These are phyloP conservation scores for Populus hybrid DNA, from an alignment of 441 rosid species.

Conservation along the genomic window DNA sequence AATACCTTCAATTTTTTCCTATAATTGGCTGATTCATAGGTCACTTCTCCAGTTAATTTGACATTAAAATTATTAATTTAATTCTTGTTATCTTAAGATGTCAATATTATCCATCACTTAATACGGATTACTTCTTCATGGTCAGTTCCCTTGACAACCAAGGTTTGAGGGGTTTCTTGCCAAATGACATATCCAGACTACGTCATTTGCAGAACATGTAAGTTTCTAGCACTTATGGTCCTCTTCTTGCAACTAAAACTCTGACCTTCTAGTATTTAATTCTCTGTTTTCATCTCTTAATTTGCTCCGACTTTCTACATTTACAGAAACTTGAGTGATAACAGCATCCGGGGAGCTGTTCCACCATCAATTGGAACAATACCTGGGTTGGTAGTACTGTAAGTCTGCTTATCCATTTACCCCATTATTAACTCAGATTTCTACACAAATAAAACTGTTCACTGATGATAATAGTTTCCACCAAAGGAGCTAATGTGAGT, in stretches of 20 bases:
- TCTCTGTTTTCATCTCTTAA: background rate
- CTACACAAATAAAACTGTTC: background rate
- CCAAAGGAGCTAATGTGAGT: background rate
- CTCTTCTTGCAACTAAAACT: slow-evolving; percentile 1
- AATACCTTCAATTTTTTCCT: background rate
- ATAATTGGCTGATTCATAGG: background rate
- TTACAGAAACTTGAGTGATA: slow-evolving; percentile 85
- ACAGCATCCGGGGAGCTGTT: slow-evolving; percentile 72
- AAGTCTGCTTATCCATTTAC: slow-evolving; percentile 38
- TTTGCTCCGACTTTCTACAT: slow-evolving; percentile 14
- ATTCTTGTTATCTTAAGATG: slow-evolving; percentile 7
- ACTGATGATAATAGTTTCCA: background rate
- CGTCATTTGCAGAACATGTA: slow-evolving; percentile 87
- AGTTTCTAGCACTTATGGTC: slow-evolving; percentile 25
- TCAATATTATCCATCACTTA: background rate
- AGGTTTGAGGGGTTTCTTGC: slow-evolving; percentile 83
- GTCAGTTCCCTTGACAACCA: slow-evolving; percentile 85
- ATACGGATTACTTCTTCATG: slow-evolving; percentile 18
- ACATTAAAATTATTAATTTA: background rate
- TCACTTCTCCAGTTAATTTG: background rate
- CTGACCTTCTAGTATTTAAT: background rate
- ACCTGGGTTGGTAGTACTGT: slow-evolving; percentile 66
- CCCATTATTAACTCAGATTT: slow-evolving; percentile 8
- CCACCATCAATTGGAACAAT: slow-evolving; percentile 79
- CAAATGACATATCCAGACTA: slow-evolving; percentile 66